Conservation (phyloP, 139 green algal genomes). For the Edaphochlamys debaryana region DNA sequence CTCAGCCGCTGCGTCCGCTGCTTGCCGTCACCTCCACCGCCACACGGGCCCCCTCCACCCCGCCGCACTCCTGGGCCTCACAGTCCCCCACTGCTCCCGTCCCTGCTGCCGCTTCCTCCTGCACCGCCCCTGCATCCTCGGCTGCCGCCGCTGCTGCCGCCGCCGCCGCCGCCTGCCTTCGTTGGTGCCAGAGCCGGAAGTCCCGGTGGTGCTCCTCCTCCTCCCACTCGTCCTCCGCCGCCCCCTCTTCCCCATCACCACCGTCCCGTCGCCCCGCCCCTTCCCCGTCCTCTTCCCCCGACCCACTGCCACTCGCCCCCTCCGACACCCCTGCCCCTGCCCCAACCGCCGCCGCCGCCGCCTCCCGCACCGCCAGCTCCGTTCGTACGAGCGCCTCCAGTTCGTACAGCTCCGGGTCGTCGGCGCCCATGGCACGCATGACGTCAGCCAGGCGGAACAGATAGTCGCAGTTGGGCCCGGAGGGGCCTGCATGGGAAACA, state of each 20-base stretch:
- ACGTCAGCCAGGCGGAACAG: constrained; percentile 67
- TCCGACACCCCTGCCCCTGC: neutral
- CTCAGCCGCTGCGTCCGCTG: no score
- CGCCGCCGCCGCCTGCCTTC: neutral
- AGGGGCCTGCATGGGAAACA: constrained; percentile 67
- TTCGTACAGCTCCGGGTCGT: constrained; percentile 23
- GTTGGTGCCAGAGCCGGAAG: neutral
- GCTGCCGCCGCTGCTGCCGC: neutral
- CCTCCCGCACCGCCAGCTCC: neutral
- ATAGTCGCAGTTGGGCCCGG: constrained; percentile 81
- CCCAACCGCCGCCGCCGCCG: neutral
- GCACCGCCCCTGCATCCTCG: no score
- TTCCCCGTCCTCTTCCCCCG: no score
- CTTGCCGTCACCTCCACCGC: no score
- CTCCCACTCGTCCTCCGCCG: no score
- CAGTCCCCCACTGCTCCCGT: no score
- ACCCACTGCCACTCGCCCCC: no score
- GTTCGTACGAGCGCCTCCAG: constrained; percentile 26
- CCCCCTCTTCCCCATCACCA: no score
- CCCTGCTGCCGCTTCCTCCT: no score
- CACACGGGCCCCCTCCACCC: no score
- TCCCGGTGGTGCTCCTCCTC: neutral
- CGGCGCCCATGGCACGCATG: constrained; percentile 47
- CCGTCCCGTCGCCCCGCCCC: no score
- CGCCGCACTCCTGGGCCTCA: no score